phyloP scores from a whole-genome alignment of 1,139 yeast species.

The Sugiyamaella paludigena region DNA sequence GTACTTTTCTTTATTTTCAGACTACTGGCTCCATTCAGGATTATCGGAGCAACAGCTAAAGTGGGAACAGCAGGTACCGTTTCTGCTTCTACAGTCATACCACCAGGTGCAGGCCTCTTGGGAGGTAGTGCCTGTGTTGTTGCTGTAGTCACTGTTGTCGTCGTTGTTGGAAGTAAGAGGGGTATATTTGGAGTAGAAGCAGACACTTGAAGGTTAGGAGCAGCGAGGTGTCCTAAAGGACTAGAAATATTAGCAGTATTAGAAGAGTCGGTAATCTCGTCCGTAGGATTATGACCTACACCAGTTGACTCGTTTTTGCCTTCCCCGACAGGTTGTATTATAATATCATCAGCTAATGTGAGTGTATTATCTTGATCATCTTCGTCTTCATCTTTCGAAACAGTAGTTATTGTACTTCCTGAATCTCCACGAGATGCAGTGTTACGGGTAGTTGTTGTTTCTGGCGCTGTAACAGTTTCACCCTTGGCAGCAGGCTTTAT shows the following conservation, averaged over 20 bases:
- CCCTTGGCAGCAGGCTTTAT: neutral
- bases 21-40: conserved; percentile 14
- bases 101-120: conserved; percentile 14
- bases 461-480: too few relatives aligned
- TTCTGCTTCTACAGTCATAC: conserved; percentile 45
- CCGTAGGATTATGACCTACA: too few relatives aligned
- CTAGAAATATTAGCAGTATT: conserved; percentile 2
- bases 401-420: neutral
- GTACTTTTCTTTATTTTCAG: conserved; percentile 34
- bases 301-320: neutral
- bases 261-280: neutral
- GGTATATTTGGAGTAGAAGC: conserved; percentile 13
- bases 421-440: neutral
- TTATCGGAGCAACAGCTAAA: conserved; percentile 33
- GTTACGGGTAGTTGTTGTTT: too few relatives aligned
- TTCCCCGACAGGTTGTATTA: neutral
- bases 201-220: conserved; percentile 1
- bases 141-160: neutral
- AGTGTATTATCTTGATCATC: neutral
- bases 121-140: neutral
- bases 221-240: neutral
- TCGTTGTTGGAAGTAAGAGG: neutral
- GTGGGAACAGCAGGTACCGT: conserved; percentile 42
- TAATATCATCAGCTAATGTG: neutral
- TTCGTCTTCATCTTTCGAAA: neutral